Base-by-base conservation (phyloP, 1,284 basidiomycete species). In the Anthracocystis setariae region DNA sequence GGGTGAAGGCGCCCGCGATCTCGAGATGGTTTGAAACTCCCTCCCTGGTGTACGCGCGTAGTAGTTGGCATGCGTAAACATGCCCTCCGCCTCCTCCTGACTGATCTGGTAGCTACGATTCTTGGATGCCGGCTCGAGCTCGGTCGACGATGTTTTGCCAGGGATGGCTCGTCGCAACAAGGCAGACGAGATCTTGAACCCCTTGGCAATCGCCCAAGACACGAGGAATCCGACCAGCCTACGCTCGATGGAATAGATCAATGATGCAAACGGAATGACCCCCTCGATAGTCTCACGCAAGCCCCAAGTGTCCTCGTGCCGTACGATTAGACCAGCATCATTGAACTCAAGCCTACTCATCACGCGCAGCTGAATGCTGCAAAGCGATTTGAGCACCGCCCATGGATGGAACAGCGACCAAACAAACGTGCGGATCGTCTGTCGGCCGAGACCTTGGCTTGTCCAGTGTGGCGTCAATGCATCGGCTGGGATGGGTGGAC, bases 271-370 rank as follows among this genome's bases (percentile, higher is more conserved):
- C 2, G 81, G 81, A 12, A 82, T 63, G 24, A 76, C 69, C 13
- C 79, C 80, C 42, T 82, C 81, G 37, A 82, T 77, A 9, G 79
- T 67, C 68, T 82, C 81, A 7, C 80, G 66, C 50, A 81, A 25
- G 8, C 81, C 77, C 81, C 81, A 82, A 7, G 77, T 79, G 47
- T 82, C 81, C 44, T 82, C 81, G 55, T 82, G 81, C 24, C 78
- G 65, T 3, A 82, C 80, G 38, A 83, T 81, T 18, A 75, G 64
- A 17, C 81, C 81, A 35, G 73, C 78, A 43, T 83, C 81, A 66
- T 83, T 83, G 69, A 83, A 83, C 60, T 83, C 81, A 25, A 83
- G 69, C 1, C 81, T 73, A 46, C 78, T 82, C 75, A 82, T 74
- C 17, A 82, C 43, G 29, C 79, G 76, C 38, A 83, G 57, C 58